Evolutionary conservation across 2,329 filamentous ascomycete species (phyloP).

Genomic region (Didymella glomerata): DNA sequence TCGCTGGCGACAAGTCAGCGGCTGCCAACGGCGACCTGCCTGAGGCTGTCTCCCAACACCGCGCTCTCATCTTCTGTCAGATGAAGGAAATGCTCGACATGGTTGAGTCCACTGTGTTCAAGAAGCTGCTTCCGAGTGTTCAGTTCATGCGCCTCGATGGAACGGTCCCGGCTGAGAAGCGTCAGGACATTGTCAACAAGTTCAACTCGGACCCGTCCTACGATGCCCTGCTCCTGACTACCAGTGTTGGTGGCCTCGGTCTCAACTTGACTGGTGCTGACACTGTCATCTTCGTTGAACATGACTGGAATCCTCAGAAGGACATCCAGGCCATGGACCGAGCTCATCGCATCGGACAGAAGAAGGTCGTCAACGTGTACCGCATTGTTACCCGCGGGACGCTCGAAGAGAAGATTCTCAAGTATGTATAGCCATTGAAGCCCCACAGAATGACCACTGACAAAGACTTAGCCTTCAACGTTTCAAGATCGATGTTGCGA

Average conservation of each 20-base stretch:
- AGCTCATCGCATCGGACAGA: conserved; percentile 96
- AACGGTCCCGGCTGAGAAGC: conserved; percentile 87
- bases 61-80: conserved; percentile 96
- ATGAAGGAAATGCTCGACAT: conserved; percentile 99
- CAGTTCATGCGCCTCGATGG: conserved; percentile 95
- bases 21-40: conserved; percentile 63
- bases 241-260: conserved; percentile 91
- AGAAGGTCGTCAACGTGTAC: conserved; percentile 99
- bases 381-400: conserved; percentile 95
- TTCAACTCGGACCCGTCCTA: conserved; percentile 99
- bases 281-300: conserved; percentile 98
- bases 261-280: conserved; percentile 96
- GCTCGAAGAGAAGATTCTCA: conserved; percentile 96
- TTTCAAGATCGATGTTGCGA: conserved; percentile 99
- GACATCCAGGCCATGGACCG: conserved; percentile 99
- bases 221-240: conserved; percentile 91
- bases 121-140: conserved; percentile 88
- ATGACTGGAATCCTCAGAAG: conserved; percentile 99
- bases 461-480: conserved; percentile 76
- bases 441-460: conserved; percentile 19
- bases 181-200: conserved; percentile 97
- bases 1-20: conserved; percentile 57
- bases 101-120: conserved; percentile 92
- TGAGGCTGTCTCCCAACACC: conserved; percentile 92
- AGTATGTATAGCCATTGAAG: conserved; percentile 58